Percentiles rank a stretch among this genome's conserved stretches.
phyloP scores from a whole-genome alignment of 163 green algal genomes.

The Smithsoniella earleae region DNA sequence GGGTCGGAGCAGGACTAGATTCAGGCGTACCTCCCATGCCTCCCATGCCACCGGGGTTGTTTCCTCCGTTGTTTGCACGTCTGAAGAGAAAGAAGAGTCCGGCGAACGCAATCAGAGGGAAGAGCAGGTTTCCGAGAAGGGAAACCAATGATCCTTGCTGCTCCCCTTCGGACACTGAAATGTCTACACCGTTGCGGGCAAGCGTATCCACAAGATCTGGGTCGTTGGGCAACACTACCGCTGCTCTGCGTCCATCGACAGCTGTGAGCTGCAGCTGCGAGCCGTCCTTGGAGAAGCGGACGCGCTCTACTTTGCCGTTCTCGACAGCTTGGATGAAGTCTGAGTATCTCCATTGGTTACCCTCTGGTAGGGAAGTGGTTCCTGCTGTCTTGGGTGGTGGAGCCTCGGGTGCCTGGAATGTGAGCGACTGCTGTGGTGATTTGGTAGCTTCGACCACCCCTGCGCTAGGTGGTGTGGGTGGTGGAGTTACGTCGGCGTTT shows the following conservation, averaged over 20 bases:
- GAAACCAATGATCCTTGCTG: conserved; percentile 86
- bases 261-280: conserved; percentile 84
- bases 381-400: background rate
- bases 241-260: conserved; percentile 48
- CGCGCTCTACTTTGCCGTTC: conserved; percentile 92
- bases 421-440: conserved; percentile 2
- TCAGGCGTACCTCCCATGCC: conserved; percentile 46
- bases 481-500: conserved; percentile 18
- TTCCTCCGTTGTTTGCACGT: conserved; percentile 48
- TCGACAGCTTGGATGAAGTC: conserved; percentile 95
- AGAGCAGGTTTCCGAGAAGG: conserved; percentile 96
- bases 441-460: conserved; percentile 7
- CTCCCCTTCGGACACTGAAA: conserved; percentile 93
- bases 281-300: conserved; percentile 96
- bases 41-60: conserved; percentile 45
- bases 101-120: conserved; percentile 93
- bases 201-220: conserved; percentile 95
- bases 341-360: conserved; percentile 93
- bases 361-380: conserved; percentile 66
- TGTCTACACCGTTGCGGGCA: conserved; percentile 93
- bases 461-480: conserved; percentile 29
- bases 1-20: background rate
- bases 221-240: conserved; percentile 95
- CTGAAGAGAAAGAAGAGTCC: conserved; percentile 99
- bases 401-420: background rate